Conservation (phyloP, 1,284 basidiomycete species). For the Phylloboletellus chloephorus region DNA sequence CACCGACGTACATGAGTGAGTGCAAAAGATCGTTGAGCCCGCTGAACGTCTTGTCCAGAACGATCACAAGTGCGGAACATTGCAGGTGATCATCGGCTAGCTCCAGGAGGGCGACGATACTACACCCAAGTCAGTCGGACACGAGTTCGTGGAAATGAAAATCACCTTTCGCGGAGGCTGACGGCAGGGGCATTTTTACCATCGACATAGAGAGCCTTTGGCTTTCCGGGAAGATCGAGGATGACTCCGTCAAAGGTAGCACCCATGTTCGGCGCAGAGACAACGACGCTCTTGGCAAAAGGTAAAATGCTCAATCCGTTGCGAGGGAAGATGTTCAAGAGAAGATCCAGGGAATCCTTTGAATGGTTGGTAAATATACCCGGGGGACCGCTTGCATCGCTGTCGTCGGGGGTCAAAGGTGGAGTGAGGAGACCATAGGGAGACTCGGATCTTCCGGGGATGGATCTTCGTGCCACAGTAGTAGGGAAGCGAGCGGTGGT, state of each 20-base stretch:
- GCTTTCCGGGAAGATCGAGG: slow-evolving; percentile 61
- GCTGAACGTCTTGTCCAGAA: slow-evolving; percentile 55
- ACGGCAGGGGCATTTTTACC: slow-evolving; percentile 73
- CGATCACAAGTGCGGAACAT: slow-evolving; percentile 74
- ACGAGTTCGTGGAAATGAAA: slow-evolving; percentile 4
- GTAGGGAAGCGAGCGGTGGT: slow-evolving; percentile 25
- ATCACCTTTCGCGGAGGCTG: slow-evolving; percentile 72
- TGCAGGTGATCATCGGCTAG: slow-evolving; percentile 73
- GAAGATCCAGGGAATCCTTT: slow-evolving; percentile 66
- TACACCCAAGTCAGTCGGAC: slow-evolving; percentile 27
- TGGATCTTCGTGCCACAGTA: slow-evolving; percentile 39
- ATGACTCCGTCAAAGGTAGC: slow-evolving; percentile 71
- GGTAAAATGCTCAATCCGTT: slow-evolving; percentile 61
- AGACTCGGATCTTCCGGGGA: slow-evolving; percentile 36
- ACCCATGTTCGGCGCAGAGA: slow-evolving; percentile 61
- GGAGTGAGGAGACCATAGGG: slow-evolving; percentile 33
- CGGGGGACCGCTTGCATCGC: slow-evolving; percentile 31
- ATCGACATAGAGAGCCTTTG: slow-evolving; percentile 74
- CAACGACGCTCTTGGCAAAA: slow-evolving; percentile 65
- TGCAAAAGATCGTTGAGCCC: slow-evolving; percentile 62
- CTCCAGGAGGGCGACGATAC: slow-evolving; percentile 77
- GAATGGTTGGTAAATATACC: slow-evolving; percentile 38
- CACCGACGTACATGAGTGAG: slow-evolving; percentile 80
- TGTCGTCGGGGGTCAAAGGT: slow-evolving; percentile 34
- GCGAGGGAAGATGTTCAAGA: slow-evolving; percentile 69